A percentile compares a stretch with the other conserved stretches of the same genome.
These are phyloP conservation scores for Eucalyptus urophylla DNA, from an alignment of 345 rosid genomes.

Conservation along the genomic window DNA sequence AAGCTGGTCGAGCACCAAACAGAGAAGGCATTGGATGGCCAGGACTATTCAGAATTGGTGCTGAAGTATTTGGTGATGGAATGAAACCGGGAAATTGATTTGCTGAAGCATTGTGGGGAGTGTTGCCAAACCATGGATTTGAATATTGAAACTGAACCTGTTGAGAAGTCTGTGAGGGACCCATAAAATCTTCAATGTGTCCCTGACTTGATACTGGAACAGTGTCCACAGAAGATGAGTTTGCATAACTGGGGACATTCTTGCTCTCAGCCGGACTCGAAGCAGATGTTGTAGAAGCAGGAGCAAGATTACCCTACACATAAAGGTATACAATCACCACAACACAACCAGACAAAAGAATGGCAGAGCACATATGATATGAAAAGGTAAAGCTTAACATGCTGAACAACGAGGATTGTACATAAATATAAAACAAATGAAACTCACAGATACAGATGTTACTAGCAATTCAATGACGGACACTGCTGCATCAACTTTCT, in stretches of 20 bases:
- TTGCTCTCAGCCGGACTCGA: constrained; percentile 23
- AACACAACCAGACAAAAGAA: not conserved
- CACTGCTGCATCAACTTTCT: constrained; percentile 88
- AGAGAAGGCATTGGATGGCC: not conserved
- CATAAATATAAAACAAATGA: not conserved
- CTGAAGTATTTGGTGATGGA: constrained; percentile 15
- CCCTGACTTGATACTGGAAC: constrained; percentile 8
- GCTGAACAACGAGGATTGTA: not conserved
- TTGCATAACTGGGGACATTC: constrained; percentile 13
- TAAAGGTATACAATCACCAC: not conserved
- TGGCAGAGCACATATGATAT: not conserved
- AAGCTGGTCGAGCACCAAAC: constrained; percentile 31
- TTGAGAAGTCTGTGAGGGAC: constrained; percentile 19
- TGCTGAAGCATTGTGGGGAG: constrained; percentile 16
- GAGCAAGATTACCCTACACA: constrained; percentile 47
- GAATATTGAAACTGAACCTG: constrained; percentile 42
- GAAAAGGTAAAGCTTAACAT: not conserved
- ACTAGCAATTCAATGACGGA: constrained; percentile 66
- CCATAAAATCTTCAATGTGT: constrained; percentile 10
- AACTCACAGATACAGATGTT: constrained; percentile 78
- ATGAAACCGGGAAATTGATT: not conserved
- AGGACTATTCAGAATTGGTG: constrained; percentile 16
- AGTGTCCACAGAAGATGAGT: constrained; percentile 1
- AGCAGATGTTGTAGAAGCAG: constrained; percentile 14
- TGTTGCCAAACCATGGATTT: constrained; percentile 22